These are phyloP conservation scores for Picea abies DNA, from an alignment of 83 land plant species.

Conservation along the genomic window DNA sequence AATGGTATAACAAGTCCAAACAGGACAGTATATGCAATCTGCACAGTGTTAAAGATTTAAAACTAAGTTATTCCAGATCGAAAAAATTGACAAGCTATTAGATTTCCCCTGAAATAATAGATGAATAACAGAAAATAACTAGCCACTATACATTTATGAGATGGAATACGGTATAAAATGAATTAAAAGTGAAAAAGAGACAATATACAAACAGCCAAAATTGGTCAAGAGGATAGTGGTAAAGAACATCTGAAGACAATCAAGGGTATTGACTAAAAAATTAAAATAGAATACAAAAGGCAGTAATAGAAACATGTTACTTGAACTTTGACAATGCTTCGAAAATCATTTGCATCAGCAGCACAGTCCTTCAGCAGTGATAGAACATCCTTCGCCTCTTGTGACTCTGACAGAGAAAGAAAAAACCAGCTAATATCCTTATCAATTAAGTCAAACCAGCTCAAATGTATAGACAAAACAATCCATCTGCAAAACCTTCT, in stretches of 20 bases:
- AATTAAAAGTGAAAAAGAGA: not conserved
- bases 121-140: not conserved
- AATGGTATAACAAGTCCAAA: conserved; percentile 80
- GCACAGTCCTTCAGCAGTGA: conserved; percentile 74
- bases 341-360: conserved; percentile 33
- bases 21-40: conserved; percentile 80
- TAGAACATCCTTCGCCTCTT: conserved; percentile 85
- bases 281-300: not conserved
- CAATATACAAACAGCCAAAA: not conserved
- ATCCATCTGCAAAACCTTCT: not conserved
- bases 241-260: not conserved
- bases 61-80: not conserved
- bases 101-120: not conserved
- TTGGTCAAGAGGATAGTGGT: not conserved
- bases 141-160: not conserved
- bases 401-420: conserved; percentile 51
- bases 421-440: not conserved
- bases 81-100: not conserved
- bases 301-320: conserved; percentile 28
- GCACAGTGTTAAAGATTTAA: conserved; percentile 27
- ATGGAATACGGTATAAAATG: not conserved
- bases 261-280: not conserved
- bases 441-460: not conserved
- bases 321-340: conserved; percentile 68
- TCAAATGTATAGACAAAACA: not conserved